phyloP scores from a whole-genome alignment of 768 basidiomycete species.

The Suillus decipiens region DNA sequence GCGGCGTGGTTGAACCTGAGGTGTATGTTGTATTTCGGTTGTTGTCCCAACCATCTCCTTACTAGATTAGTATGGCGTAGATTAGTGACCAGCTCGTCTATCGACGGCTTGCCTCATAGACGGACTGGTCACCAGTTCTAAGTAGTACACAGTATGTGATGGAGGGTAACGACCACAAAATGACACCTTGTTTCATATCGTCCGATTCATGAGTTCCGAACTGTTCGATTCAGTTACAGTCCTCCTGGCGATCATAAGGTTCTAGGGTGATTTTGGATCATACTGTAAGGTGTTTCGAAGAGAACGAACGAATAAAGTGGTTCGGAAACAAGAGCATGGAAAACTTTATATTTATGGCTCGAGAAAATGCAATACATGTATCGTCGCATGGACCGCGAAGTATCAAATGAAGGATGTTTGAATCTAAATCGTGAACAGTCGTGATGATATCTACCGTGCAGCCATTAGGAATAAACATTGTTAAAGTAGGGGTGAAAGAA shows the following conservation, averaged over 20 bases:
- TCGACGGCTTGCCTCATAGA: too few species aligned
- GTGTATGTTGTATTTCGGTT: neutral
- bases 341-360: neutral
- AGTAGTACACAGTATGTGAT: neutral
- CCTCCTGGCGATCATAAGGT: neutral
- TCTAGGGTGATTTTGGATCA: neutral
- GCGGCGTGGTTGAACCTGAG: too few species aligned
- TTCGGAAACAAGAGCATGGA: neutral
- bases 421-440: neutral
- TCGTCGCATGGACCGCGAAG: neutral
- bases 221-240: neutral
- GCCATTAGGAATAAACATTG: neutral
- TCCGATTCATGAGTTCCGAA: neutral
- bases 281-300: neutral
- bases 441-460: neutral
- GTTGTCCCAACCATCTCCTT: neutral
- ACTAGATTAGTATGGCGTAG: neutral
- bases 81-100: too few species aligned
- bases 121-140: too few species aligned
- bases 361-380: neutral
- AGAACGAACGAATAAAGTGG: neutral
- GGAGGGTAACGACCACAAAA: neutral
- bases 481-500: conserved; percentile 10
- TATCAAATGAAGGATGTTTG: neutral
- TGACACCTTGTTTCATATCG: neutral